phyloP scores from a whole-genome alignment of 331 rosid species.

The Cydonia oblonga region DNA sequence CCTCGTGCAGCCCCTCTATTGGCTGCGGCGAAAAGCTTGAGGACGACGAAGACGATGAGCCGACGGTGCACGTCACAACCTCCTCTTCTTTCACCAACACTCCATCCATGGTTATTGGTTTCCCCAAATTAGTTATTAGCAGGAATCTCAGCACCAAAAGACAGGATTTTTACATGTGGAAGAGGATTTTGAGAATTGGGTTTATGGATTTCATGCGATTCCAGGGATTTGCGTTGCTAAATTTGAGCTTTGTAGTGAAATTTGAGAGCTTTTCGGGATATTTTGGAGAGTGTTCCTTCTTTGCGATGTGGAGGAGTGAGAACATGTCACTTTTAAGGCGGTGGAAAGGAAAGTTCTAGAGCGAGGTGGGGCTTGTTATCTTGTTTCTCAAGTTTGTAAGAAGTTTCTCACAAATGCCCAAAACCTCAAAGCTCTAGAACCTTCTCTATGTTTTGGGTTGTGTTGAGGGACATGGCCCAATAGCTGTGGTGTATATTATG shows the following conservation, averaged over 20 bases:
- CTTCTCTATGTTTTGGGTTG: slow-evolving; percentile 12
- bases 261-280: neutral
- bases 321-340: slow-evolving; percentile 10
- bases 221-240: neutral
- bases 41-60: slow-evolving; percentile 37
- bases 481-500: neutral
- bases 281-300: neutral
- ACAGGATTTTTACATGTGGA: neutral
- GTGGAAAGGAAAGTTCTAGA: slow-evolving; percentile 41
- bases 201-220: neutral
- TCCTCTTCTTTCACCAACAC: slow-evolving; percentile 46
- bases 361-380: neutral
- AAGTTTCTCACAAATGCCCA: slow-evolving; percentile 17
- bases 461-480: neutral
- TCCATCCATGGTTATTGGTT: slow-evolving; percentile 25
- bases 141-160: neutral
- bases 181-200: neutral
- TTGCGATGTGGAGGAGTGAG: neutral
- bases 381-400: neutral
- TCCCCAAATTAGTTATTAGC: neutral
- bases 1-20: slow-evolving; percentile 64
- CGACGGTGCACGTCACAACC: slow-evolving; percentile 12
- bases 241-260: neutral
- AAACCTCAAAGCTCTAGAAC: slow-evolving; percentile 29
- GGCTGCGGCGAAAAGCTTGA: slow-evolving; percentile 53